These are phyloP conservation scores for Pythium brachiatum DNA, from an alignment of 352 stramenopile species.

Conservation along the genomic window DNA sequence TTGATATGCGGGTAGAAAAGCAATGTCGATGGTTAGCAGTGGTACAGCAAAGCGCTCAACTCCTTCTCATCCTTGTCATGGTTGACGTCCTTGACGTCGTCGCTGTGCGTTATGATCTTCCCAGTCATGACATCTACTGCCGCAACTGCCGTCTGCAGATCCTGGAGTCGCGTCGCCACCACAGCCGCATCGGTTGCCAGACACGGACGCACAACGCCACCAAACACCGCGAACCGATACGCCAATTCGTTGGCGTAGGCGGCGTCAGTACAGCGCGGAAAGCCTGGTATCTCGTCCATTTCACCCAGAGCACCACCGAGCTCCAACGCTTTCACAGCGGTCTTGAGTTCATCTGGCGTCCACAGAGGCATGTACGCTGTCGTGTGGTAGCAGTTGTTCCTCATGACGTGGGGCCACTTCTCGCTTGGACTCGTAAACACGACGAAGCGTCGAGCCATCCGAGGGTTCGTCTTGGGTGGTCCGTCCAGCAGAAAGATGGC, in stretches of 20 bases:
- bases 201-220: neutral
- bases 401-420: neutral
- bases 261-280: neutral
- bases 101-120: neutral
- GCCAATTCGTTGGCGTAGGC: neutral
- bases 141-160: neutral
- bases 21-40: neutral
- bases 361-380: neutral
- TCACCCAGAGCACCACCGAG: neutral
- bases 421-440: neutral
- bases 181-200: neutral
- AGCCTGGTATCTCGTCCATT: neutral
- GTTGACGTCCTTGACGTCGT: neutral
- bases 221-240: neutral
- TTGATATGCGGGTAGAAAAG: neutral
- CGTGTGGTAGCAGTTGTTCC: neutral
- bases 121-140: neutral
- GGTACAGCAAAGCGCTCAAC: neutral
- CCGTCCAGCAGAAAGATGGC: neutral
- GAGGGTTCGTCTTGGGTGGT: neutral
- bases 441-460: neutral
- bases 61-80: neutral
- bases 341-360: neutral
- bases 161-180: neutral
- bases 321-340: neutral